Percentiles rank a stretch among this genome's conserved stretches.
These are phyloP conservation scores for Colletotrichum orchidophilum DNA, from an alignment of 2,329 filamentous ascomycete genomes.

Conservation along the genomic window DNA sequence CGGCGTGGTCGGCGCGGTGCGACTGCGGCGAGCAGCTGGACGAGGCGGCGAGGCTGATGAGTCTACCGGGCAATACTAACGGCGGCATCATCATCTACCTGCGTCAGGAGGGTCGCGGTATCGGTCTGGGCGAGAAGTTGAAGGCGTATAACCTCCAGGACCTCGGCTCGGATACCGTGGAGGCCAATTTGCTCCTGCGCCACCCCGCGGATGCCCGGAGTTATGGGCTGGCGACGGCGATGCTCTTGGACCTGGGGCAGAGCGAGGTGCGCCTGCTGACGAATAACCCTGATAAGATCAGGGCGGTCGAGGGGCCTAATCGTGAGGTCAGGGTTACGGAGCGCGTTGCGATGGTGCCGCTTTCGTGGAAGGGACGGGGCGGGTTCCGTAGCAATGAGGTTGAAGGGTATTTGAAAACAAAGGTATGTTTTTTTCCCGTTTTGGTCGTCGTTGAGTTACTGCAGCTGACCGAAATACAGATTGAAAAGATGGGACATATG, in stretches of 20 bases:
- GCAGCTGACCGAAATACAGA: conserved; percentile 55
- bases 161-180: conserved; percentile 95
- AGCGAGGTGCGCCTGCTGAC: conserved; percentile 84
- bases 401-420: conserved; percentile 92
- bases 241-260: conserved; percentile 87
- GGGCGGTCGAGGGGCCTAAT: conserved; percentile 91
- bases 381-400: conserved; percentile 90
- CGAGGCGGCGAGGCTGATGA: conserved; percentile 94
- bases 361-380: conserved; percentile 88
- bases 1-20: conserved; percentile 96
- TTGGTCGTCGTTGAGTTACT: fast-evolving
- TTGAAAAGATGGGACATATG: conserved; percentile 90
- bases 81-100: conserved; percentile 93
- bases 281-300: conserved; percentile 97
- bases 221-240: conserved; percentile 96
- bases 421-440: conserved; percentile 68
- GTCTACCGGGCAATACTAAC: conserved; percentile 67
- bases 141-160: conserved; percentile 99
- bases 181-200: conserved; percentile 89
- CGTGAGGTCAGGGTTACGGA: conserved; percentile 89
- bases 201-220: conserved; percentile 95
- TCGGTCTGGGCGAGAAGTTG: conserved; percentile 92
- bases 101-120: conserved; percentile 94
- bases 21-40: conserved; percentile 98
- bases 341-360: conserved; percentile 91